phyloP scores from a whole-genome alignment of 1,139 yeast genomes.

The Kurtzmaniella quercitrusa region DNA sequence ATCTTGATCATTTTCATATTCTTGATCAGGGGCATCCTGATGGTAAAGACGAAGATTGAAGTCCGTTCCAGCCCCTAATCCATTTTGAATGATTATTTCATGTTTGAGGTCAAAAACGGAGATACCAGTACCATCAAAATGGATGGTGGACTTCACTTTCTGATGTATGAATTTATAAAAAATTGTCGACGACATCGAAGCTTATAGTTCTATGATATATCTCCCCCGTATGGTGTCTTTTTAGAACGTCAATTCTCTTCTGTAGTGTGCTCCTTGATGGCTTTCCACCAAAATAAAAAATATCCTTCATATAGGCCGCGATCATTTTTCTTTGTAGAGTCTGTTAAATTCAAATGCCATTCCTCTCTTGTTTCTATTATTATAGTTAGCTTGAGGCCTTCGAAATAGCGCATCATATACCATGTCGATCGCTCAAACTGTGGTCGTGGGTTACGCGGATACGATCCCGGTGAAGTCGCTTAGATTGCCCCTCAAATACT shows the following conservation, averaged over 20 bases:
- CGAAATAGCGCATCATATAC: background rate
- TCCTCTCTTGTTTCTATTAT: background rate
- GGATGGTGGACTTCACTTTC: constrained; percentile 70
- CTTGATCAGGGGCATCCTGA: constrained; percentile 66
- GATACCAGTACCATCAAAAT: constrained; percentile 94
- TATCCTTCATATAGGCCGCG: no score
- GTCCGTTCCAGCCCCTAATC: constrained; percentile 78
- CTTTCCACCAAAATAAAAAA: no score
- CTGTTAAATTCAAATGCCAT: no score
- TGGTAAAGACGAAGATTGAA: constrained; percentile 70
- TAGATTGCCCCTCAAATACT: constrained; percentile 31
- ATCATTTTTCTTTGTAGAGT: no score
- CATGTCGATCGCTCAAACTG: constrained; percentile 5
- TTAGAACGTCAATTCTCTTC: no score
- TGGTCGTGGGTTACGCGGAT: constrained; percentile 21
- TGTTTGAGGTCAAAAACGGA: constrained; percentile 91
- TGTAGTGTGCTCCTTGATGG: no score
- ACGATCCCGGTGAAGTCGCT: constrained; percentile 20
- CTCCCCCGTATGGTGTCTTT: constrained; percentile 10
- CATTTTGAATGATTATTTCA: constrained; percentile 80
- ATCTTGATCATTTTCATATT: constrained; percentile 85
- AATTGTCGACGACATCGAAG: constrained; percentile 81
- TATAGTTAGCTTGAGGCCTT: background rate
- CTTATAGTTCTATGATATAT: no score
- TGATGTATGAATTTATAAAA: constrained; percentile 88